Evolutionary conservation across 2,329 filamentous ascomycete genomes (phyloP).

Genomic region (Fusarium guadeloupense): DNA sequence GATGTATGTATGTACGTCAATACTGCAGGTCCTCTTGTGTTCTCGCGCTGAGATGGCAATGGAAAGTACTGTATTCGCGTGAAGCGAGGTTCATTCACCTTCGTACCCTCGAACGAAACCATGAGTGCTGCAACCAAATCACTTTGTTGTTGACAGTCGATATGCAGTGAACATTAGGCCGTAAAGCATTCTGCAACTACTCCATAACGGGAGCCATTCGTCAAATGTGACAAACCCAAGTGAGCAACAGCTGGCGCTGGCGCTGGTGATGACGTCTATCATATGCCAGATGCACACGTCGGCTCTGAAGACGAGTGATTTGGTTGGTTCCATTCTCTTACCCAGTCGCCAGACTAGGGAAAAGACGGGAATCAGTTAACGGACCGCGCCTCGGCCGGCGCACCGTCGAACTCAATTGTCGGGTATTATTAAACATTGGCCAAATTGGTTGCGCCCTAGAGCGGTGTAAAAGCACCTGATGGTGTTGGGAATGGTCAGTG

Average conservation of each 20-base stretch:
- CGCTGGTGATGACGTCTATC: slow-evolving; percentile 25
- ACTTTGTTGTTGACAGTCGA: not conserved
- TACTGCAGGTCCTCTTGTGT: slow-evolving; percentile 35
- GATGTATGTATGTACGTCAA: slow-evolving; percentile 45
- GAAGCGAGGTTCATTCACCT: too few relatives aligned
- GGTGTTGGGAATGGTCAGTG: not conserved
- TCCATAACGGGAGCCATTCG: not conserved
- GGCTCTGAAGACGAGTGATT: slow-evolving; percentile 19
- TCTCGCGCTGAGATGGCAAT: not conserved
- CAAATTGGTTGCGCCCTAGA: slow-evolving; percentile 14
- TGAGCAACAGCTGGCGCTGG: slow-evolving; percentile 7
- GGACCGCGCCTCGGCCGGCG: slow-evolving; percentile 42
- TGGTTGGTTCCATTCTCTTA: slow-evolving; percentile 40
- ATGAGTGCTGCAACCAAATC: not conserved
- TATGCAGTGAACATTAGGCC: not conserved
- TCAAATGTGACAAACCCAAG: slow-evolving; percentile 2
- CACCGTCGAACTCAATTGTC: slow-evolving; percentile 44
- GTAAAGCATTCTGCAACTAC: not conserved
- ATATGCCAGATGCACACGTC: slow-evolving; percentile 25
- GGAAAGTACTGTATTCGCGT: too few relatives aligned
- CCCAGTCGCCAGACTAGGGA: slow-evolving; percentile 39
- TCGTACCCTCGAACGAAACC: slow-evolving; percentile 6
- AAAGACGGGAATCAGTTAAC: slow-evolving; percentile 44
- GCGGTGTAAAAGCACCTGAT: slow-evolving; percentile 29
- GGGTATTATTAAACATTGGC: slow-evolving; percentile 23